These are phyloP conservation scores for Hypericum androsaemum DNA, from an alignment of 345 rosid species.

Conservation along the genomic window DNA sequence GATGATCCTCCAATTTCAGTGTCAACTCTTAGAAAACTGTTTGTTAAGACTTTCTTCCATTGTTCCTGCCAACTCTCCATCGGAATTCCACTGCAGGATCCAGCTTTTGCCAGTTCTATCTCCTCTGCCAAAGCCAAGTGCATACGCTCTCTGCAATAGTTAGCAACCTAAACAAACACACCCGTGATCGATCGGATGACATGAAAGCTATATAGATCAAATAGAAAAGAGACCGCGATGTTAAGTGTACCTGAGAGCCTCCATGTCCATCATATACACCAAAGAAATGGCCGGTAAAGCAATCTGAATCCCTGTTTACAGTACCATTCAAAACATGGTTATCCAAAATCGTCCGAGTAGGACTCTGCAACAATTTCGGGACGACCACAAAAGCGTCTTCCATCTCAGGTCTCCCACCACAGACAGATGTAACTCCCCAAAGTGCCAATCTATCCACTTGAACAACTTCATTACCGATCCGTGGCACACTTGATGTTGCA, in stretches of 20 bases:
- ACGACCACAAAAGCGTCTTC: constrained; percentile 56
- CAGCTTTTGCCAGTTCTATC: constrained; percentile 31
- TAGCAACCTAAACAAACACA: constrained; percentile 38
- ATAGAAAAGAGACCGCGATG: not conserved
- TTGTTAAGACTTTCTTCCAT: constrained; percentile 51
- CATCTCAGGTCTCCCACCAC: constrained; percentile 74
- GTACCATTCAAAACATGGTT: constrained; percentile 12
- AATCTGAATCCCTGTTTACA: constrained; percentile 15
- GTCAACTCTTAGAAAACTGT: constrained; percentile 57
- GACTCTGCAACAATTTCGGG: constrained; percentile 42
- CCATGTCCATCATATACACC: constrained; percentile 85
- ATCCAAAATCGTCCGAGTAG: constrained; percentile 20
- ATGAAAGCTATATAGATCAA: not conserved
- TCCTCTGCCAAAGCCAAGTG: constrained; percentile 65
- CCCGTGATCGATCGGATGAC: too few relatives aligned
- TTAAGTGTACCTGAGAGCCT: constrained; percentile 51
- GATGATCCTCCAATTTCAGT: constrained; percentile 28
- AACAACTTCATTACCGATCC: constrained; percentile 24
- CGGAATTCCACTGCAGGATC: constrained; percentile 15
- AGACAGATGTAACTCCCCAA: constrained; percentile 52
- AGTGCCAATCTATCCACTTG: constrained; percentile 29
- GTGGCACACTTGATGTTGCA: constrained; percentile 11
- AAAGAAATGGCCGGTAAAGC: constrained; percentile 30
- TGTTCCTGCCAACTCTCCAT: constrained; percentile 36
- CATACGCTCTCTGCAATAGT: constrained; percentile 51